Percentiles rank a stretch among this genome's conserved stretches.
Conservation (phyloP, 768 basidiomycete species). For the Amanita polypyramis region DNA sequence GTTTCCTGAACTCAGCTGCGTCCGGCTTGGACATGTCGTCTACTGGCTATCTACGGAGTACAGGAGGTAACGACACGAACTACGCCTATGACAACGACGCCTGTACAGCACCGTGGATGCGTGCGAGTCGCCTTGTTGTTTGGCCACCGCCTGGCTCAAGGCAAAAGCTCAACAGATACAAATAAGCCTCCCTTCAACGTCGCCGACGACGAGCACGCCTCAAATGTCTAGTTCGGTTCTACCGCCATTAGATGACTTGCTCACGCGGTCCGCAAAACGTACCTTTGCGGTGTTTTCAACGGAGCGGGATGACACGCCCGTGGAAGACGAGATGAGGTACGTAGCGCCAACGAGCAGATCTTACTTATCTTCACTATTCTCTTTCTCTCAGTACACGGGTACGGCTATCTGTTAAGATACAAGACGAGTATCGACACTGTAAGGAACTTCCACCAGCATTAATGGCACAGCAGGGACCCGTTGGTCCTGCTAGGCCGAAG, state of each 20-base stretch:
- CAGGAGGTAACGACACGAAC: conserved; percentile 12
- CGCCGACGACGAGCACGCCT: neutral
- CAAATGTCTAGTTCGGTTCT: conserved; percentile 38
- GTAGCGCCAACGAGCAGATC: neutral
- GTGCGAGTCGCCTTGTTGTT: conserved; percentile 5
- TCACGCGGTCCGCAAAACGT: conserved; percentile 55
- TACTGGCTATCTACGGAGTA: conserved; percentile 20
- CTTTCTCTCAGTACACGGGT: conserved; percentile 46
- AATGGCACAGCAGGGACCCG: conserved; percentile 68
- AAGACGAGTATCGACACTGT: conserved; percentile 82
- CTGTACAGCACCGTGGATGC: conserved; percentile 6
- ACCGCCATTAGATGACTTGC: conserved; percentile 57
- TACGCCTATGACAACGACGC: conserved; percentile 1
- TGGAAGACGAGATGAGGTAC: conserved; percentile 67
- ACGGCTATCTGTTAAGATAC: conserved; percentile 74
- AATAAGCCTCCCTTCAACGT: conserved; percentile 12
- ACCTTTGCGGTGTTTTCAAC: conserved; percentile 64
- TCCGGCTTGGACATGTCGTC: conserved; percentile 28
- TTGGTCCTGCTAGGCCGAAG: conserved; percentile 71
- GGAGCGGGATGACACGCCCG: conserved; percentile 45
- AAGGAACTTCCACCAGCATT: conserved; percentile 78
- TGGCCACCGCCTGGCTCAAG: neutral
- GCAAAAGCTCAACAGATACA: conserved; percentile 13
- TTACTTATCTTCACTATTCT: neutral
- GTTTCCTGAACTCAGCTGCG: conserved; percentile 62